phyloP scores from a whole-genome alignment of 176 grass and related monocot species.

The Pharus latifolius region DNA sequence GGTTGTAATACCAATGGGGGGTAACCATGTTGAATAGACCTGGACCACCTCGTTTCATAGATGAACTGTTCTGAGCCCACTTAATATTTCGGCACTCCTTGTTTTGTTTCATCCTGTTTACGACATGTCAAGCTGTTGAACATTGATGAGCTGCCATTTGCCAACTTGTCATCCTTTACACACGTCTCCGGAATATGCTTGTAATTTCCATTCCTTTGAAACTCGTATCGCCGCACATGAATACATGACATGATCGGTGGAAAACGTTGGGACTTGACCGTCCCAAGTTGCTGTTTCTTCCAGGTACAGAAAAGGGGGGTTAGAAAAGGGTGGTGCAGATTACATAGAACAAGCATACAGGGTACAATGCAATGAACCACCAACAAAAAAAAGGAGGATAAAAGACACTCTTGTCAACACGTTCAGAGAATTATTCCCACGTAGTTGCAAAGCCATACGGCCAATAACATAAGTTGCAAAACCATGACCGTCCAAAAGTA shows the following conservation, averaged over 20 bases:
- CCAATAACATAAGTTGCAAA: background rate
- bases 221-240: background rate
- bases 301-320: background rate
- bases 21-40: too few species aligned
- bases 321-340: conserved; percentile 33
- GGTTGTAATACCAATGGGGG: too few species aligned
- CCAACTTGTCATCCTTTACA: too few species aligned
- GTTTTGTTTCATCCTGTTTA: too few species aligned
- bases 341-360: conserved; percentile 7
- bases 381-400: conserved; percentile 11
- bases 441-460: background rate
- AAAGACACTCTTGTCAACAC: background rate
- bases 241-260: background rate
- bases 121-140: too few species aligned
- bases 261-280: background rate
- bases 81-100: too few species aligned
- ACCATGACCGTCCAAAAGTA: background rate
- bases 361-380: conserved; percentile 3
- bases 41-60: too few species aligned
- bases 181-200: too few species aligned
- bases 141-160: too few species aligned
- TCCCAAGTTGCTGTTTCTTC: background rate
- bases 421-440: conserved; percentile 18
- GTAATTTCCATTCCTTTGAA: background rate
- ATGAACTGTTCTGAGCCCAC: too few species aligned